Evolutionary conservation across 2,329 filamentous ascomycete genomes (phyloP).

Genomic region (Tolypocladium cylindrosporum): DNA sequence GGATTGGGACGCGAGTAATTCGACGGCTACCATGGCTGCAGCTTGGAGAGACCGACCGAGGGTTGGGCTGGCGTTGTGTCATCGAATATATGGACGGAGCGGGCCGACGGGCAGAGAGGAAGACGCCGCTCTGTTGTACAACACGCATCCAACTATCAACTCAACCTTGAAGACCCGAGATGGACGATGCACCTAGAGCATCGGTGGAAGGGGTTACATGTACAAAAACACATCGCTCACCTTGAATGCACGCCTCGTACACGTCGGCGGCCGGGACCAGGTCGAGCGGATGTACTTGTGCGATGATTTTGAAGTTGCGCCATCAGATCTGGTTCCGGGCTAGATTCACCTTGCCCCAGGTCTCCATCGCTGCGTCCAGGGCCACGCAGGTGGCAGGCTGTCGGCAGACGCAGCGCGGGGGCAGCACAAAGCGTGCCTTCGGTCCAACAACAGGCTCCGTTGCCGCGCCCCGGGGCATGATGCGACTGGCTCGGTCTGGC

Average conservation of each 20-base stretch:
- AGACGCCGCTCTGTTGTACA: neutral
- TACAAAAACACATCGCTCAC: neutral
- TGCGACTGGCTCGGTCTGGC: neutral
- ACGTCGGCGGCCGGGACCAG: neutral
- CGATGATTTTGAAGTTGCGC: neutral
- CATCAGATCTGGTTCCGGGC: neutral
- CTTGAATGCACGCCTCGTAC: neutral
- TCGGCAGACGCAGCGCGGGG: neutral
- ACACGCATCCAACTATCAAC: neutral
- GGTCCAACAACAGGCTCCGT: slow-evolving; percentile 4
- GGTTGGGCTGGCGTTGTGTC: neutral
- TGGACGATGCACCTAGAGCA: neutral
- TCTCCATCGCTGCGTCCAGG: neutral
- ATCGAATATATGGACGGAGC: neutral
- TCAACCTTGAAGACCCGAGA: neutral
- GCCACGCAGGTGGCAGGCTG: neutral
- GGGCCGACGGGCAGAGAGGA: neutral
- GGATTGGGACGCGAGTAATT: neutral
- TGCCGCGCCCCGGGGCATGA: neutral
- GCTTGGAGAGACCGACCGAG: neutral
- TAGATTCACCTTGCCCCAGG: neutral
- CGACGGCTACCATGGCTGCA: neutral
- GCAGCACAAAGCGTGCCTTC: neutral
- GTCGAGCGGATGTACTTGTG: too few relatives aligned
- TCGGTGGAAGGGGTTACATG: neutral